Base-by-base conservation (phyloP, 306 rosid species). In the Gleditsia sinensis region DNA sequence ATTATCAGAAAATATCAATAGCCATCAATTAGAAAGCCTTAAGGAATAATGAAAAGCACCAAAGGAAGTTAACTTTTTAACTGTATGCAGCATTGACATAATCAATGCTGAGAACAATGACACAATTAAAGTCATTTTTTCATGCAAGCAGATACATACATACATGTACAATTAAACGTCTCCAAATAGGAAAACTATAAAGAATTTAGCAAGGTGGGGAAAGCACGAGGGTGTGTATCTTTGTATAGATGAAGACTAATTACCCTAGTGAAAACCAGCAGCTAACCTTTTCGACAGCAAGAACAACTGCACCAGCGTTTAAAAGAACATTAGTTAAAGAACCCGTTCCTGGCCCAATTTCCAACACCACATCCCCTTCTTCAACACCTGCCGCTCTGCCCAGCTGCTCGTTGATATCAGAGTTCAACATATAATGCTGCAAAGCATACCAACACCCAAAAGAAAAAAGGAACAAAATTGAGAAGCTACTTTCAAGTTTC, bases 291-390 rank as follows among this genome's bases (percentile, higher is more conserved):
- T 91, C 95, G 62, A 91, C 82, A 5, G 93, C 98, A 13, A 94
- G 93, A 63, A 94, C 93, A 54, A 81, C 66, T 0, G 96, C 95
- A 6, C 95, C 97, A 1, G 93, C 84, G 10, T 72, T 74, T 14
- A 94, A 45, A 33, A 94, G 96, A 79, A 85, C 82, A 62, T 84
- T 78, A 11, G 98, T 91, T 89, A 94, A 88, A 78, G 97, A 94
- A 58, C 97, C 95, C 1, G 96, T 89, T 83, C 98, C 98, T 0
- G 98, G 96, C 55, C 97, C 95, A 83, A 94, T 94, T 82, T 91
- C 97, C 68, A 93, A 74, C 69, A 86, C 92, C 49, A 87, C 83
- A 53, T 93, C 96, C 21, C 92, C 97, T 82, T 88, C 87, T 42
- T 73, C 76, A 65, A 94, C 79, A 55, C 62, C 60, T 25, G 91